A percentile compares a stretch with the other conserved stretches of the same genome.
Evolutionary conservation across 1,284 basidiomycete genomes (phyloP).

Genomic region (Fomitopsis betulina): DNA sequence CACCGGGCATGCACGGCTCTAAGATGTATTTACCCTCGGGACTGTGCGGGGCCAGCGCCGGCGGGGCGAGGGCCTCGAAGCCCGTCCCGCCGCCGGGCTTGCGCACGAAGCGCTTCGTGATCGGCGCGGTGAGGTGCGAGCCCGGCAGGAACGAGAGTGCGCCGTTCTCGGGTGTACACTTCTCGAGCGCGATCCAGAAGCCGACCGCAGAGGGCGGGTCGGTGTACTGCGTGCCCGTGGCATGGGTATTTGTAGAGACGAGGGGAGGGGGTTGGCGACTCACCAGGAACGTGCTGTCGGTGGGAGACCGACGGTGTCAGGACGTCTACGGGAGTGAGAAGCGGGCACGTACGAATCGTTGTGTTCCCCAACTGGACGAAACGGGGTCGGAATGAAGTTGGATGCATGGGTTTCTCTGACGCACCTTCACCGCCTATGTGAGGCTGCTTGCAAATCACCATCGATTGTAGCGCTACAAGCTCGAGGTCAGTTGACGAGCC

Average conservation of each 20-base stretch:
- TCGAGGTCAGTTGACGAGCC: background rate
- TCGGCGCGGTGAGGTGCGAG: conserved; percentile 72
- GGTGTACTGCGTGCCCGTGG: conserved; percentile 63
- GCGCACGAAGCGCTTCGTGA: conserved; percentile 83
- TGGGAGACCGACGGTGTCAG: background rate
- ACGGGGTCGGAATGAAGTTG: background rate
- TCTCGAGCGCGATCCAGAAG: conserved; percentile 94
- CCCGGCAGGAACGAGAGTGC: conserved; percentile 90
- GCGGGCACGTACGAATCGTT: conserved; percentile 68
- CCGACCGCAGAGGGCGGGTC: conserved; percentile 88
- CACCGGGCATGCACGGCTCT: conserved; percentile 76
- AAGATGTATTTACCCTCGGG: conserved; percentile 58
- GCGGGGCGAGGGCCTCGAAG: conserved; percentile 58
- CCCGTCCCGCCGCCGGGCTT: conserved; percentile 71
- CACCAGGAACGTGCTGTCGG: background rate
- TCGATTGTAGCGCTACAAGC: conserved; percentile 78
- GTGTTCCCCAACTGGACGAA: conserved; percentile 61
- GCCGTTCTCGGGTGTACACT: conserved; percentile 81
- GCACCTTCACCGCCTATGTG: conserved; percentile 85
- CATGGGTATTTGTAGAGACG: background rate
- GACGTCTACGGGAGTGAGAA: background rate
- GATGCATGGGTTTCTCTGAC: background rate
- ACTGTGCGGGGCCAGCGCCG: conserved; percentile 38
- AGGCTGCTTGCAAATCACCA: conserved; percentile 92
- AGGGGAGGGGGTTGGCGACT: background rate